Base-by-base conservation (phyloP, 2,329 filamentous ascomycete genomes). In the Catunica adiposa region DNA sequence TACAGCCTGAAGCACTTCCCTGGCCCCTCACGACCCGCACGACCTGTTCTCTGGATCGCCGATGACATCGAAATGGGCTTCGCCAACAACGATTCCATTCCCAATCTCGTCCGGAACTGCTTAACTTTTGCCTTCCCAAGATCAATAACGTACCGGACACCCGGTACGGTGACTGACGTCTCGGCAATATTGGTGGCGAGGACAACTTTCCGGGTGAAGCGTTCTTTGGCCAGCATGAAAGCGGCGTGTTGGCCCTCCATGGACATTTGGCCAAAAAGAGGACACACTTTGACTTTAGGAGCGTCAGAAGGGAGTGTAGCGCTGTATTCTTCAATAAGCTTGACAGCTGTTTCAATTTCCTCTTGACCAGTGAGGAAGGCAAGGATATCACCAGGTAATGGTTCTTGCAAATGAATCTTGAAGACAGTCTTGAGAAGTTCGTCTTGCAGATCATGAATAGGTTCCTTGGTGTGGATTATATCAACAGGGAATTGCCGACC, bases 181-280 rank as follows among this genome's bases (percentile, higher is more conserved):
- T 98, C 92, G n/a, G 92, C 92, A 63, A 98, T 97, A 64, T 98
- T 98, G 14, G 92, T 98, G 0, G 89, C 84, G 0, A 98, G 72
- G 0, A 98, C 89, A 11, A 97, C 77, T 65, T 97, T 97, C 46
- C 92, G 78, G 0, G 87, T 94, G 56, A 75, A 77, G n/a, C 75
- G 74, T 1, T 80, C 78, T 56, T 79, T 79, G 22, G 85, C 77
- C 1, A 86, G 84, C 55, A 83, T 74, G 66, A 98, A 97, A 8
- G 94, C 89, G 22, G 81, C 78, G 61, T 94, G 86, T 63, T 98
- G 92, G 0, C 85, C 84, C 54, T 83, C 79, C 61, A 92, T 88
- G 1, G 90, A 86, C 4, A 98, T 76, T 37, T 94, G 89, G 1
- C 92, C 92, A 63, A 94, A 97, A 0, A 98, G 74, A 0, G 90